Evolutionary conservation across 768 basidiomycete genomes (phyloP).

Genomic region (Strobilomyces confusus): DNA sequence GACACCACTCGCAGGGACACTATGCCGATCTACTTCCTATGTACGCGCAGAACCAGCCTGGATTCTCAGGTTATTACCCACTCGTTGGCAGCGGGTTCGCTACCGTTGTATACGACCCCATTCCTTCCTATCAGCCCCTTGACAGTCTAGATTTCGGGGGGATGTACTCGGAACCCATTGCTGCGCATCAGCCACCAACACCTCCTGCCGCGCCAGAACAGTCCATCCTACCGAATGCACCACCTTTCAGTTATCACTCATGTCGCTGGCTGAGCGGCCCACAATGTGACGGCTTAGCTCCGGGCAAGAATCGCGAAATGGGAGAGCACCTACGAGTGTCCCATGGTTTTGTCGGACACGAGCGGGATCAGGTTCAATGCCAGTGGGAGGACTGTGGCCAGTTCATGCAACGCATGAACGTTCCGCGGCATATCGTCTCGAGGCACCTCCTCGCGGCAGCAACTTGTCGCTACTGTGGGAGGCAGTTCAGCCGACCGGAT

Average conservation of each 20-base stretch:
- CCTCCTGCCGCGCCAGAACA: conserved; percentile 13
- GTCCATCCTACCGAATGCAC: not conserved
- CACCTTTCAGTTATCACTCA: conserved; percentile 7
- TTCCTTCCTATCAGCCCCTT: not conserved
- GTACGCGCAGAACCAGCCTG: not conserved
- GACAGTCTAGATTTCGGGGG: not conserved
- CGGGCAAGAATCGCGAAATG: conserved; percentile 31
- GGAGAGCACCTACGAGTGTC: conserved; percentile 21
- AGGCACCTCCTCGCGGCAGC: conserved; percentile 25
- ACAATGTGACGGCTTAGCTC: conserved; percentile 20
- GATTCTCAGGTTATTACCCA: not conserved
- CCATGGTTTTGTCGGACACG: conserved; percentile 26
- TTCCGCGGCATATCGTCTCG: conserved; percentile 28
- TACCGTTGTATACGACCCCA: not conserved
- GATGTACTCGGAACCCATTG: not conserved
- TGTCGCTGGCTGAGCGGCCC: conserved; percentile 26
- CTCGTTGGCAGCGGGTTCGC: not conserved
- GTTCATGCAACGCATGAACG: conserved; percentile 27
- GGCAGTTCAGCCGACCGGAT: conserved; percentile 25
- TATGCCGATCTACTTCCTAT: not conserved
- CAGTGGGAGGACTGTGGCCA: conserved; percentile 24
- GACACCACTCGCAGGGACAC: conserved; percentile 8
- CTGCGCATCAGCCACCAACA: conserved; percentile 12
- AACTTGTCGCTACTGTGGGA: conserved; percentile 21
- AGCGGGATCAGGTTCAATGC: conserved; percentile 23